Conservation (phyloP, 495 filamentous ascomycete species). For the Letharia columbiana region DNA sequence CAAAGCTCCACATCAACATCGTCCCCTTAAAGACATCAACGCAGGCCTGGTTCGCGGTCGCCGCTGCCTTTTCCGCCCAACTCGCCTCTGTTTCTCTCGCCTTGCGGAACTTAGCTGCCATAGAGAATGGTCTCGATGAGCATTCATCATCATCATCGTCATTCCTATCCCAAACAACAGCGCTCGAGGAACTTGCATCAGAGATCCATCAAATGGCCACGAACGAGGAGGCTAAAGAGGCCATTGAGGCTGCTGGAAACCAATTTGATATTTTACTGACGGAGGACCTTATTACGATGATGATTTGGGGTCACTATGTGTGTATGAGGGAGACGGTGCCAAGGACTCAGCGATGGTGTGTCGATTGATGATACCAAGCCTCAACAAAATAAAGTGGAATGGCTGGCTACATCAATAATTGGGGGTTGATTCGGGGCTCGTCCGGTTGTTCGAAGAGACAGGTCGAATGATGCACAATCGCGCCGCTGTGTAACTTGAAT, state of each 20-base stretch:
- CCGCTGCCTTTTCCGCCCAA: not conserved
- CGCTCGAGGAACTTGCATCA: not conserved
- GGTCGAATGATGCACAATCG: too few species aligned
- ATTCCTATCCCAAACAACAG: not conserved
- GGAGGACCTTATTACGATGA: not conserved
- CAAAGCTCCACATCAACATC: not conserved
- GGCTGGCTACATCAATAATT: too few species aligned
- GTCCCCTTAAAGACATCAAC: not conserved
- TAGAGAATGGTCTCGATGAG: not conserved
- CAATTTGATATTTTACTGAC: not conserved
- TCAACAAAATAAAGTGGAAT: too few species aligned
- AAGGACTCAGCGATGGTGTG: not conserved
- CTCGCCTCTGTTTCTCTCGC: not conserved
- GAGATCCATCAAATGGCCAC: not conserved
- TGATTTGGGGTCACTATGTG: not conserved
- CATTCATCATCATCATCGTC: not conserved
- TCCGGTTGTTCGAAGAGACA: too few species aligned
- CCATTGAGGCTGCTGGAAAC: not conserved
- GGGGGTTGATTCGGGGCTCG: too few species aligned
- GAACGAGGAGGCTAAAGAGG: not conserved
- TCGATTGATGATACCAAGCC: not conserved
- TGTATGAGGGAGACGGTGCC: not conserved
- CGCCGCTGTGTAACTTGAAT: too few species aligned
- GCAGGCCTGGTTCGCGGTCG: not conserved
- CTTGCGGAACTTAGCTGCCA: not conserved